Evolutionary conservation across 1,139 yeast genomes (phyloP), one percentile per base, ranked within the genome.

Genomic region (Sporopachydermia cereana): DNA sequence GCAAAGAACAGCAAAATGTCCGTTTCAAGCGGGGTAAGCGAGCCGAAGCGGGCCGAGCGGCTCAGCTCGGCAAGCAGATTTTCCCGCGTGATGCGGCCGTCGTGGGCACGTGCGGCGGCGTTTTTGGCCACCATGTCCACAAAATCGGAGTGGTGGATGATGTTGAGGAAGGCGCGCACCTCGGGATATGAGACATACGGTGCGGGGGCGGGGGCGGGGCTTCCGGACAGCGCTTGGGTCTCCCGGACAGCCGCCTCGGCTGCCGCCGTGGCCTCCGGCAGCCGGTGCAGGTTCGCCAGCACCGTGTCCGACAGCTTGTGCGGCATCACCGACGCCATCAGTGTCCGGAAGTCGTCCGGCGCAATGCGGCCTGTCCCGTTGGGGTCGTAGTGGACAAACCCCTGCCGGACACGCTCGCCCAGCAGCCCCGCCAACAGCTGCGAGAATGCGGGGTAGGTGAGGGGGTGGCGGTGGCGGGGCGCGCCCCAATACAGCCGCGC

Each of bases 341-440:
- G 64, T 31, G 52, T 54, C 51, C 64, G 66, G 53, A 68, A 68
- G 50, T 68, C 64, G 30, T 62, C 66, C 12, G 70, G 67, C 23
- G 59, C 53, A 45, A 68, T 68, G 53, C 55, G 68, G 2, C 72
- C 72, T 31, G 65, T 54, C 46, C 61, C 54, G 29, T 49, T 46
- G 41, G 52, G 54, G 57, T 68, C 72, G 46, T 56, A 66, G 50
- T 57, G 50, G 49, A 55, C 58, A 57, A 68, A 68, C 24, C 71
- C 70, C 56, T 68, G 72, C 41, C 72, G 63, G 21, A 67, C 70
- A 17, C 72, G 68, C 54, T 68, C 72, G 36, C 72, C 73, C 45
- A 63, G 59, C 41, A 68, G 57, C 25, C 72, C 72, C 42, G 64
- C 56, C 43, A 68, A 57, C 72, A 68, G 67, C 51, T 68, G 72